Conservation (phyloP, 306 rosid genomes). For the Citrullus colocynthis region DNA sequence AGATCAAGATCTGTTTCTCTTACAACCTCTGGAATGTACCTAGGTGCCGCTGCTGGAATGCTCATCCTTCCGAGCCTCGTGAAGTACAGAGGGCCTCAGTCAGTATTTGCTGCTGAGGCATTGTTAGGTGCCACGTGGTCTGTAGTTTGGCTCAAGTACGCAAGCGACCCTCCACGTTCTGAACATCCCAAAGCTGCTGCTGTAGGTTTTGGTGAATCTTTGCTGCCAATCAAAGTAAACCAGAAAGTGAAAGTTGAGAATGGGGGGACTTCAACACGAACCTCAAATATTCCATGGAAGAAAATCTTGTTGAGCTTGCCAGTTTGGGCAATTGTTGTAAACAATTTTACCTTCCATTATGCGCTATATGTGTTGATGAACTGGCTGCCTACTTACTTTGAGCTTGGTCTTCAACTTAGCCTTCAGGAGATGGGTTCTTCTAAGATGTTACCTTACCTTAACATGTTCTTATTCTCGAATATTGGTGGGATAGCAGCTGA, state of each 20-base stretch:
- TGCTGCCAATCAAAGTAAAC: slow-evolving; percentile 45
- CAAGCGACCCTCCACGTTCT: slow-evolving; percentile 57
- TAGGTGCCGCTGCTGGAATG: slow-evolving; percentile 90
- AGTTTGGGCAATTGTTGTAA: slow-evolving; percentile 95
- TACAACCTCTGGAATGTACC: slow-evolving; percentile 88
- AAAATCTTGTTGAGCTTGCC: slow-evolving; percentile 64
- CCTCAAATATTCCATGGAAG: slow-evolving; percentile 66
- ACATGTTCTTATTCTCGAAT: slow-evolving; percentile 91
- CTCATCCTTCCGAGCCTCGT: slow-evolving; percentile 71
- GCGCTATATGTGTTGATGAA: slow-evolving; percentile 92
- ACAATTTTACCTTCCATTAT: slow-evolving; percentile 93
- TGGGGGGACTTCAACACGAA: slow-evolving; percentile 19
- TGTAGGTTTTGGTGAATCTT: slow-evolving; percentile 61
- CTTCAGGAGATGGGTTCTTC: slow-evolving; percentile 99
- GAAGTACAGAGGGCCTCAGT: slow-evolving; percentile 71
- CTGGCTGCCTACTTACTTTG: slow-evolving; percentile 96
- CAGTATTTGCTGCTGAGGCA: slow-evolving; percentile 73
- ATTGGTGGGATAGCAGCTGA: slow-evolving; percentile 89
- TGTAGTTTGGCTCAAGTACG: slow-evolving; percentile 65
- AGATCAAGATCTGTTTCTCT: slow-evolving; percentile 92
- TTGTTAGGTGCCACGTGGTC: slow-evolving; percentile 73
- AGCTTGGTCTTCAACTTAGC: slow-evolving; percentile 84
- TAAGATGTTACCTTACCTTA: slow-evolving; percentile 88
- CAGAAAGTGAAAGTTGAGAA: slow-evolving; percentile 43
- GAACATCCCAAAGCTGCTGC: slow-evolving; percentile 79